Evolutionary conservation across 2,329 filamentous ascomycete species (phyloP), one percentile per base, ranked within the genome.

Genomic region (Penicillium sp.): DNA sequence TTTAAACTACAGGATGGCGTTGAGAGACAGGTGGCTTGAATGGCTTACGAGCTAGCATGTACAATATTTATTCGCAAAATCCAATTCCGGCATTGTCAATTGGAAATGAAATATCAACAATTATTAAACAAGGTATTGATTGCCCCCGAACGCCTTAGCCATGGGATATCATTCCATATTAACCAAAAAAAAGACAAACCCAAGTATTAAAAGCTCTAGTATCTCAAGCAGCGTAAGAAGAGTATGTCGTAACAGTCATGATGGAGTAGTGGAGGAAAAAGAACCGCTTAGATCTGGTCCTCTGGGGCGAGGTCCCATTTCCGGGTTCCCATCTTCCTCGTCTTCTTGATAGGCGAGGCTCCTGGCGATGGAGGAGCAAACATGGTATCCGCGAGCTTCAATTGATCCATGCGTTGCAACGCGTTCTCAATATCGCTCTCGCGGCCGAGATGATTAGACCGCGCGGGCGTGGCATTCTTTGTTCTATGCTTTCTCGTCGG

Each of bases 401-500:
- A 55, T 27, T 73, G 69, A 53, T 75, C 73, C 64, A 78, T 68
- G 44, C 73, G 74, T 34, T 70, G 72, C 5, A 75, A 59, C 5
- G 72, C 70, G 55, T 71, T 72, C 50, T 77, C 75, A 23, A 76
- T 65, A 27, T 78, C 73, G 50, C 73, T 76, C n/a, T 74, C 73
- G 10, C 72, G 69, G 41, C 70, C 65, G 0, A 72, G 64, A 10
- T 70, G 58, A 40, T 69, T 75, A 25, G 68, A 65, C 45, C 65
- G 64, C 15, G 62, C 67, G 16, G 70, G 31, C 21, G 68, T 57
- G 47, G 61, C 59, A 11, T 70, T 72, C 55, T 73, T 75, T 11
- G 68, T 51, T 41, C 68, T 70, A n/a, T 73, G 67, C 62, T 76
- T 76, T 73, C 85, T 88, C 4, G 79, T 84, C 0, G 88, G 88